A percentile compares a stretch with the other conserved stretches of the same genome.
These are phyloP conservation scores for Pyrenochaeta sp. DNA, from an alignment of 2,329 filamentous ascomycete species.

Conservation along the genomic window DNA sequence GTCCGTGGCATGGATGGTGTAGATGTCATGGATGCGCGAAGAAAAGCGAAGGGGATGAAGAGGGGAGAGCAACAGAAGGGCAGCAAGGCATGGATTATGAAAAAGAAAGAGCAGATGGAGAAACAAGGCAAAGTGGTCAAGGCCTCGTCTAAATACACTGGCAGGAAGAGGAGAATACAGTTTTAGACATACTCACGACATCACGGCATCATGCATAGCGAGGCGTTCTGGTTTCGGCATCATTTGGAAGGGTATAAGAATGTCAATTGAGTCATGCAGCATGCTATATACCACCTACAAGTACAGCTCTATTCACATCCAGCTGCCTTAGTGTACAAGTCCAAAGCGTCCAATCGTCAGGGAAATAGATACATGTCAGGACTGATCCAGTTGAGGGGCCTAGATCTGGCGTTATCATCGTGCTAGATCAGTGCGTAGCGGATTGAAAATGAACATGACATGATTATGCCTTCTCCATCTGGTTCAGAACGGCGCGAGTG, in stretches of 20 bases:
- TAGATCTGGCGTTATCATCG: slow-evolving; percentile 15
- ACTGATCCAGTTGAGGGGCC: slow-evolving; percentile 12
- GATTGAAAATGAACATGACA: slow-evolving; percentile 13
- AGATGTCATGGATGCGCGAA: slow-evolving; percentile 69
- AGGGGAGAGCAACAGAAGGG: slow-evolving; percentile 75
- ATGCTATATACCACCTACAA: slow-evolving; percentile 53
- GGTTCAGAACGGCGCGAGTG: slow-evolving; percentile 90
- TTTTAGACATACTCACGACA: slow-evolving; percentile 64
- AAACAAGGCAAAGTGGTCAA: slow-evolving; percentile 95
- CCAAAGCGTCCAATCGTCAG: slow-evolving; percentile 34
- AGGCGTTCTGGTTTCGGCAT: slow-evolving; percentile 38
- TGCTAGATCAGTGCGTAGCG: slow-evolving; percentile 25
- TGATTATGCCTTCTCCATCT: slow-evolving; percentile 75
- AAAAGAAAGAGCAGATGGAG: slow-evolving; percentile 93
- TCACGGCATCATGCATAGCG: slow-evolving; percentile 45
- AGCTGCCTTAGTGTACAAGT: slow-evolving; percentile 43
- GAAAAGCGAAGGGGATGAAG: slow-evolving; percentile 61
- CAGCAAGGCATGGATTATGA: slow-evolving; percentile 82
- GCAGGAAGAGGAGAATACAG: slow-evolving; percentile 80
- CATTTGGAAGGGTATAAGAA: slow-evolving; percentile 35
- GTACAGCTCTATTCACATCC: slow-evolving; percentile 51
- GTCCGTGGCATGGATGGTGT: slow-evolving; percentile 90
- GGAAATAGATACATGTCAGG: slow-evolving; percentile 17
- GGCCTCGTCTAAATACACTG: slow-evolving; percentile 90
- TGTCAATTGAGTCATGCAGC: slow-evolving; percentile 48